phyloP scores from a whole-genome alignment of 1,139 yeast species.

The Meyerozyma guilliermondii region DNA sequence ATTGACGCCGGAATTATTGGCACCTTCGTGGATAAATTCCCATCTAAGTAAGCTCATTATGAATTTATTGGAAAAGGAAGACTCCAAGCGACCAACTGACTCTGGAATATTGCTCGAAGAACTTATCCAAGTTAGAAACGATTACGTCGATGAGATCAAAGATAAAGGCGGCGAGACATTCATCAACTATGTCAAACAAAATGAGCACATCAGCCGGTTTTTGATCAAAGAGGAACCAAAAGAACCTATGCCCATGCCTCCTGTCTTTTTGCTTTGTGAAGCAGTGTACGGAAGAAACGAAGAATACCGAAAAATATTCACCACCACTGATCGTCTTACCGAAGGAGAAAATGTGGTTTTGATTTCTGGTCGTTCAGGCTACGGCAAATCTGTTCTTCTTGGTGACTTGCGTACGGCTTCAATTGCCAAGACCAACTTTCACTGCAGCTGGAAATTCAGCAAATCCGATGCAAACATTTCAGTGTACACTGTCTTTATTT shows the following conservation, averaged over 20 bases:
- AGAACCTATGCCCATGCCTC: constrained; percentile 10
- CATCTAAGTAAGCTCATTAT: constrained; percentile 36
- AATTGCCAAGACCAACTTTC: constrained; percentile 31
- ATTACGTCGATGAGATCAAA: constrained; percentile 13
- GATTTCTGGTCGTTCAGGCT: constrained; percentile 42
- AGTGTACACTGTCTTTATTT: constrained; percentile 21
- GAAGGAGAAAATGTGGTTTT: constrained; percentile 27
- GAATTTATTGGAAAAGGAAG: constrained; percentile 41
- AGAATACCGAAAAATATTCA: constrained; percentile 21
- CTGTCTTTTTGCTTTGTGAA: constrained; percentile 23
- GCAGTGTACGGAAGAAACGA: constrained; percentile 33
- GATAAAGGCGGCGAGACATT: constrained; percentile 5
- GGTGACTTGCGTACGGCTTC: constrained; percentile 36
- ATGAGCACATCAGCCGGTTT: constrained; percentile 5
- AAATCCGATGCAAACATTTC: constrained; percentile 26
- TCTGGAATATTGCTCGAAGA: constrained; percentile 36
- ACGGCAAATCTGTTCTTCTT: constrained; percentile 45
- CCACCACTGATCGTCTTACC: constrained; percentile 18
- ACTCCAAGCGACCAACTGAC: constrained; percentile 37
- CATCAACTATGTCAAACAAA: constrained; percentile 5
- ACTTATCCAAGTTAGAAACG: constrained; percentile 19
- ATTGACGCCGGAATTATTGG: constrained; percentile 31
- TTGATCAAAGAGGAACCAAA: constrained; percentile 4
- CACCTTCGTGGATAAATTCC: constrained; percentile 30
- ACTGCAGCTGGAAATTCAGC: constrained; percentile 39